Conservation (phyloP, 2,329 filamentous ascomycete genomes). For the Monosporascus ibericus region DNA sequence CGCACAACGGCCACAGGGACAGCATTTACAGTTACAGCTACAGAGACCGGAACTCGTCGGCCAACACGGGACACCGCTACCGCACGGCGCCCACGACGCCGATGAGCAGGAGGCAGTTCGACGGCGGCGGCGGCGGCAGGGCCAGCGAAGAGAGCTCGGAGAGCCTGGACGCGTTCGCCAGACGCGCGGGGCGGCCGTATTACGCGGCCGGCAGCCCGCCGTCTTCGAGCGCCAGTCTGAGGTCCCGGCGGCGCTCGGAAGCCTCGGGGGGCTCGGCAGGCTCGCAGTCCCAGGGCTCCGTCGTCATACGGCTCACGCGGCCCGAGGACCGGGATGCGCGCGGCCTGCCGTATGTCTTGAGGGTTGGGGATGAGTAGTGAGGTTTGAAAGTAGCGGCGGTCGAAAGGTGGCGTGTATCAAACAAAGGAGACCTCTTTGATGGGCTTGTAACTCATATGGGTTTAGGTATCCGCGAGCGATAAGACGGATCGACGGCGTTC, state of each 20-base stretch:
- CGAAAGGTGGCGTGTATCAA: too few relatives aligned
- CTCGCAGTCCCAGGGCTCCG: background rate
- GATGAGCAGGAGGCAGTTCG: constrained; percentile 33
- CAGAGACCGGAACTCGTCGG: constrained; percentile 33
- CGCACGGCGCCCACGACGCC: constrained; percentile 50
- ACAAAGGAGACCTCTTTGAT: too few relatives aligned
- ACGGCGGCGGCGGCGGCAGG: constrained; percentile 23
- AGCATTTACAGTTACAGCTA: constrained; percentile 18
- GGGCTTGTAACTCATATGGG: too few relatives aligned
- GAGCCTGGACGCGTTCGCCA: constrained; percentile 34
- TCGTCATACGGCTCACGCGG: background rate
- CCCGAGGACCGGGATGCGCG: background rate
- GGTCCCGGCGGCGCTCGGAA: constrained; percentile 30
- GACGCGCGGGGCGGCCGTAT: constrained; percentile 35
- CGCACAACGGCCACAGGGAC: constrained; percentile 1
- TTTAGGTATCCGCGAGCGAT: too few relatives aligned
- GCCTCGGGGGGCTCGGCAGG: constrained; percentile 23
- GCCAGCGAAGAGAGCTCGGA: constrained; percentile 20
- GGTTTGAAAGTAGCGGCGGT: too few relatives aligned
- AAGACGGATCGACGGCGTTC: constrained; percentile 5
- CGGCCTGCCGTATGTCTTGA: constrained; percentile 25
- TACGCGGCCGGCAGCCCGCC: constrained; percentile 25
- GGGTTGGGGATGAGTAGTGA: constrained; percentile 14
- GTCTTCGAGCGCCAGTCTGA: constrained; percentile 32
- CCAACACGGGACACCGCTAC: constrained; percentile 38